phyloP scores from a whole-genome alignment of 2,329 filamentous ascomycete species.

The Exophiala calicioides region DNA sequence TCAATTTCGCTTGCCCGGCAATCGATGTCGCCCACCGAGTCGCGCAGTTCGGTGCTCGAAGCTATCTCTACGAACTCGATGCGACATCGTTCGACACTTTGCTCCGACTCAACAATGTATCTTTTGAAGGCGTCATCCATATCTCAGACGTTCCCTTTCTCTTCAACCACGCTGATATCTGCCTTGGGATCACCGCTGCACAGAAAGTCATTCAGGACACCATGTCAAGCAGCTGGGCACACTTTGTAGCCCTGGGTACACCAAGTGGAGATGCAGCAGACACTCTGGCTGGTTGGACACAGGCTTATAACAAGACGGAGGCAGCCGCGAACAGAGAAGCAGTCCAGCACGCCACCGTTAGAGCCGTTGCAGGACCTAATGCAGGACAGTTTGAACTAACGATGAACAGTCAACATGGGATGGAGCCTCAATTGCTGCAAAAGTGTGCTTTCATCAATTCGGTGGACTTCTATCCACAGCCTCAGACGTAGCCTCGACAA shows the following conservation, averaged over 20 bases:
- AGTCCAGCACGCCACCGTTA: conserved; percentile 5
- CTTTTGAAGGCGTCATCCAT: conserved; percentile 18
- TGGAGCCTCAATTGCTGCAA: conserved; percentile 13
- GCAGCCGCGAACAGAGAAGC: conserved; percentile 8
- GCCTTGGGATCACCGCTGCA: conserved; percentile 17
- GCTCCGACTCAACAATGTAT: conserved; percentile 11
- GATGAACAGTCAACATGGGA: not conserved
- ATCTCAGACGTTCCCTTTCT: conserved; percentile 18
- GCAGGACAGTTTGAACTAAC: conserved; percentile 11
- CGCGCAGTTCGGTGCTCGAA: conserved; percentile 8
- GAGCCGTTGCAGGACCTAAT: conserved; percentile 16
- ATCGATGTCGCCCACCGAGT: conserved; percentile 16
- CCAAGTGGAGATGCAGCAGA: conserved; percentile 10
- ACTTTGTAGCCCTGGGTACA: conserved; percentile 10
- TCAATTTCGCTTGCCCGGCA: conserved; percentile 20
- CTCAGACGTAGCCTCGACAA: conserved; percentile 11
- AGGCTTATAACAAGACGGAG: conserved; percentile 8
- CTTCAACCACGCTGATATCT: conserved; percentile 17
- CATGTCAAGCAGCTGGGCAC: conserved; percentile 20
- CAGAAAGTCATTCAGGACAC: conserved; percentile 9
- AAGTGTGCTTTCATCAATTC: conserved; percentile 20
- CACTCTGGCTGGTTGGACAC: conserved; percentile 13
- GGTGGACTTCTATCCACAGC: conserved; percentile 14
- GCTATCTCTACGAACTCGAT: conserved; percentile 19
- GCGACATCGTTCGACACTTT: conserved; percentile 11